These are phyloP conservation scores for Aspergillus transmontanensis DNA, from an alignment of 2,329 filamentous ascomycete species.

Conservation along the genomic window DNA sequence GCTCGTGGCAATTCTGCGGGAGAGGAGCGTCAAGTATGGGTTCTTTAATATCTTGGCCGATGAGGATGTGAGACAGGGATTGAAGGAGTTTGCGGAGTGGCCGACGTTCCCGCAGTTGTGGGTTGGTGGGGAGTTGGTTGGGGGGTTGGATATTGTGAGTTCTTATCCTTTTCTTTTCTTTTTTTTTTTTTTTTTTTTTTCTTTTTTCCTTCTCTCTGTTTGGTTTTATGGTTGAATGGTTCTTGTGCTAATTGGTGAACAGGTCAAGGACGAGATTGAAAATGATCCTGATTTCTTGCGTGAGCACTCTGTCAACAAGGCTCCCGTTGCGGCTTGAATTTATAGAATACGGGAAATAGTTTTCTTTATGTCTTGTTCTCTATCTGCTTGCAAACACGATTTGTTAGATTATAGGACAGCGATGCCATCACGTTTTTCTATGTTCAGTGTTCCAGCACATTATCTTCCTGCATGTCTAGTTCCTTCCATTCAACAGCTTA, in stretches of 20 bases:
- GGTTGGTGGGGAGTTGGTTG: constrained; percentile 85
- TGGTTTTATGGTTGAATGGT: neutral
- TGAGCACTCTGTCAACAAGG: constrained; percentile 61
- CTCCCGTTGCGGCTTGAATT: constrained; percentile 23
- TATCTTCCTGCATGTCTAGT: neutral
- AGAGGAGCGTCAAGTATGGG: constrained; percentile 90
- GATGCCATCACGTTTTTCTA: neutral
- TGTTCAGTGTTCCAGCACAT: neutral
- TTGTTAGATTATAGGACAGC: constrained; percentile 9
- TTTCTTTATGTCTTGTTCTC: constrained; percentile 4
- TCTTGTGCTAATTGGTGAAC: constrained; percentile 18
- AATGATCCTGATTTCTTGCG: constrained; percentile 81
- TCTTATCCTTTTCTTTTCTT: neutral
- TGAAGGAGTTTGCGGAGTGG: constrained; percentile 99
- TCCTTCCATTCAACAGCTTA: neutral
- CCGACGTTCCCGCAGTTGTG: constrained; percentile 96
- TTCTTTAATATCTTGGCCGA: constrained; percentile 99
- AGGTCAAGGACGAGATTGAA: constrained; percentile 93
- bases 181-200: neutral
- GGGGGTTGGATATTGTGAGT: constrained; percentile 93
- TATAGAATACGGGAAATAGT: constrained; percentile 12
- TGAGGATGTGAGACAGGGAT: constrained; percentile 91
- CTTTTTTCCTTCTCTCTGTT: neutral
- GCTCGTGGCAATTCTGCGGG: constrained; percentile 80
- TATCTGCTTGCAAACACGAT: neutral